phyloP scores from a whole-genome alignment of 2,329 filamentous ascomycete genomes.

The Truncatella angustata region DNA sequence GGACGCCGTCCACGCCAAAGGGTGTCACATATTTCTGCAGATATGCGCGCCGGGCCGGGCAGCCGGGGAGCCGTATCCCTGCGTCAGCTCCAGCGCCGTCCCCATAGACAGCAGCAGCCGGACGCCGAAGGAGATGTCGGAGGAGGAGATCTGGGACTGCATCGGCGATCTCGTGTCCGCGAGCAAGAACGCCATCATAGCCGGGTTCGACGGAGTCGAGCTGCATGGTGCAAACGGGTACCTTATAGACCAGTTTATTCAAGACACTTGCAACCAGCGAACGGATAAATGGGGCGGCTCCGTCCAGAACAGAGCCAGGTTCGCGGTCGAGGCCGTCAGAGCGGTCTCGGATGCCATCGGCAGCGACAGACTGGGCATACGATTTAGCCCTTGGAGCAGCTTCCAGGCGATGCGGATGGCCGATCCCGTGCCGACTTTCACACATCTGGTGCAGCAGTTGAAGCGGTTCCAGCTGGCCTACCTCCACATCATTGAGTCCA shows the following conservation, averaged over 20 bases:
- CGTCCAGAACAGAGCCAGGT: slow-evolving; percentile 51
- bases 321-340: slow-evolving; percentile 50
- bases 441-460: slow-evolving; percentile 47
- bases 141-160: slow-evolving; percentile 14
- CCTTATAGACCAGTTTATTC: slow-evolving; percentile 54
- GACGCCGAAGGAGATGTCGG: slow-evolving; percentile 24
- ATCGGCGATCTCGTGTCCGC: slow-evolving; percentile 18
- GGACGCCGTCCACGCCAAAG: slow-evolving; percentile 56
- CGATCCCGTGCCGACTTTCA: slow-evolving; percentile 56
- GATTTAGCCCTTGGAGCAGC: slow-evolving; percentile 49
- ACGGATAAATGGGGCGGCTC: slow-evolving; percentile 54
- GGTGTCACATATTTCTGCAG: slow-evolving; percentile 58
- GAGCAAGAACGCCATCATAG: slow-evolving; percentile 10
- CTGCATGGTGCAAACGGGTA: slow-evolving; percentile 41
- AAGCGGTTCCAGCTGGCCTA: slow-evolving; percentile 53
- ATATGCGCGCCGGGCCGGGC: slow-evolving; percentile 61
- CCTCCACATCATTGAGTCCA: slow-evolving; percentile 55
- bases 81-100: slow-evolving; percentile 13
- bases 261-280: slow-evolving; percentile 51
- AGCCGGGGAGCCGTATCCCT: slow-evolving; percentile 32
- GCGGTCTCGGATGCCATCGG: slow-evolving; percentile 50
- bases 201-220: slow-evolving; percentile 18
- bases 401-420: slow-evolving; percentile 58
- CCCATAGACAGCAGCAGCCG: slow-evolving; percentile 5
- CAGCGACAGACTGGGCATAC: slow-evolving; percentile 43